phyloP scores from a whole-genome alignment of 345 rosid genomes.

The Bruguiera parviflora region DNA sequence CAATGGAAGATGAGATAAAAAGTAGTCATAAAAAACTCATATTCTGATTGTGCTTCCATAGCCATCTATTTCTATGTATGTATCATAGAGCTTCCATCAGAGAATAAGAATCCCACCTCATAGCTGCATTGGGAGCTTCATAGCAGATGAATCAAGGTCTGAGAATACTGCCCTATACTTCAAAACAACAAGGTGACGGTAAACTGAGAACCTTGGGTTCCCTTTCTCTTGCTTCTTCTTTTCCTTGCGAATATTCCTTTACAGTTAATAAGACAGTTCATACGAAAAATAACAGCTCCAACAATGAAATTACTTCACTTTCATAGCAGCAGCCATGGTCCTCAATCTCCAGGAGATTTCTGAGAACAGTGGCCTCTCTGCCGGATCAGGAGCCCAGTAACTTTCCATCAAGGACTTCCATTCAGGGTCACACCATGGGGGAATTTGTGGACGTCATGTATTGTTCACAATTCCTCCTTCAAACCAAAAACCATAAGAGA shows the following conservation, averaged over 20 bases:
- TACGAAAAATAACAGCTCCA: slow-evolving; percentile 15
- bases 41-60: slow-evolving; percentile 15
- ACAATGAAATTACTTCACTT: slow-evolving; percentile 50
- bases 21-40: too few relatives aligned
- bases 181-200: slow-evolving; percentile 21
- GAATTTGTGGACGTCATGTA: slow-evolving; percentile 84
- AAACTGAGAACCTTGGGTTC: slow-evolving; percentile 11
- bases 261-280: background rate
- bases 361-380: slow-evolving; percentile 84
- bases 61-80: background rate
- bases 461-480: slow-evolving; percentile 94
- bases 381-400: slow-evolving; percentile 86
- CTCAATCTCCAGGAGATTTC: slow-evolving; percentile 87
- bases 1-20: too few relatives aligned
- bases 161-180: slow-evolving; percentile 11
- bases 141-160: slow-evolving; percentile 22
- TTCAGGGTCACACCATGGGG: slow-evolving; percentile 97
- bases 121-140: slow-evolving; percentile 22
- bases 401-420: slow-evolving; percentile 93
- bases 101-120: slow-evolving; percentile 11
- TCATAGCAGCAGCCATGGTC: slow-evolving; percentile 91
- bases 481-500: background rate
- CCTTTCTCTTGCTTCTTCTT: background rate
- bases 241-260: too few relatives aligned
- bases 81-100: slow-evolving; percentile 18